These are phyloP conservation scores for Immersiporthe knoxdaviesiana DNA, from an alignment of 2,329 filamentous ascomycete species.

Conservation along the genomic window DNA sequence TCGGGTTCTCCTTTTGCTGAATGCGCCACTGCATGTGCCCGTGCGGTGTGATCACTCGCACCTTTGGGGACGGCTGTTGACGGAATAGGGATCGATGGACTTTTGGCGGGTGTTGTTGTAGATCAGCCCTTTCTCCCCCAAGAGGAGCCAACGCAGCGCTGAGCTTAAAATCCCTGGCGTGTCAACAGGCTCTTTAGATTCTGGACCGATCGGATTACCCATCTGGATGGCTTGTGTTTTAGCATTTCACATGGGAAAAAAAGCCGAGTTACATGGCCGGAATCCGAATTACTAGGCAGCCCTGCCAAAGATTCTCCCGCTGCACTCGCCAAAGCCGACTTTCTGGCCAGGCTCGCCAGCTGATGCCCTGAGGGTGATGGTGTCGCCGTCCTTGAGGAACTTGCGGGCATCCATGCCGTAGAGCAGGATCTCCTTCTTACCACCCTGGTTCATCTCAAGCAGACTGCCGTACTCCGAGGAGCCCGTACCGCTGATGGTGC, in stretches of 20 bases:
- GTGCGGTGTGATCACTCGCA: background rate
- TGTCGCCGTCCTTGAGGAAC: conserved; percentile 53
- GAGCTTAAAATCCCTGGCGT: background rate
- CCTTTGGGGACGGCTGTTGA: background rate
- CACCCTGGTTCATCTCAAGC: conserved; percentile 50
- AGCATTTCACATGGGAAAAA: background rate
- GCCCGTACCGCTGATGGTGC: conserved; percentile 66
- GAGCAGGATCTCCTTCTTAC: conserved; percentile 48
- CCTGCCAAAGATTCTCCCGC: conserved; percentile 38
- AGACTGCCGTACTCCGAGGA: conserved; percentile 46
- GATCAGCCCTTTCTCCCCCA: background rate
- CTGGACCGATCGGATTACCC: background rate
- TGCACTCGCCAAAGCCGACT: conserved; percentile 51
- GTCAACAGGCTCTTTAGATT: background rate
- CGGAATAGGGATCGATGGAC: background rate
- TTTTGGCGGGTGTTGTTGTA: background rate
- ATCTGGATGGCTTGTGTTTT: background rate
- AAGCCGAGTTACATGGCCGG: background rate
- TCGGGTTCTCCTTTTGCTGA: background rate
- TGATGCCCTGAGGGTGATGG: conserved; percentile 45
- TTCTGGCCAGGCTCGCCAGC: conserved; percentile 40
- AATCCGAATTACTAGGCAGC: background rate
- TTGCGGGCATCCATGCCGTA: conserved; percentile 45
- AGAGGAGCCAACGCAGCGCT: background rate
- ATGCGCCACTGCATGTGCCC: background rate